Evolutionary conservation across 2,329 filamentous ascomycete species (phyloP).

Genomic region (Penicillium nordicum): DNA sequence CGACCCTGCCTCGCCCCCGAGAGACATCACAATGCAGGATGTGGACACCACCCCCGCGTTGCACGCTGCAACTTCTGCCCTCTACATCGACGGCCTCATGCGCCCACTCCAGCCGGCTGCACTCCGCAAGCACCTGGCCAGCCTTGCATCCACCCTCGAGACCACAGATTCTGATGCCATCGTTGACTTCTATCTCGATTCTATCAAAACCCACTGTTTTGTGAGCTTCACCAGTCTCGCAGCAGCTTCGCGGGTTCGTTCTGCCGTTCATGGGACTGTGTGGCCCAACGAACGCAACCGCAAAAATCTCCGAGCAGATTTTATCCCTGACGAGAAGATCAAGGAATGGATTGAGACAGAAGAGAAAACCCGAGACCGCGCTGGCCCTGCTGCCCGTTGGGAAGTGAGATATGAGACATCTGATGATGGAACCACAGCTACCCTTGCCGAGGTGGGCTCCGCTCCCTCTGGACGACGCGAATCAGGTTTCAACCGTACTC

Average conservation of each 20-base stretch:
- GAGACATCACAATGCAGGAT: conserved; percentile 32
- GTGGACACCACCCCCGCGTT: conserved; percentile 54
- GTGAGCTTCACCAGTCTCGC: conserved; percentile 65
- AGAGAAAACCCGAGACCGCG: conserved; percentile 47
- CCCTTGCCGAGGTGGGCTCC: conserved; percentile 51
- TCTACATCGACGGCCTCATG: conserved; percentile 91
- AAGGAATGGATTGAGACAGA: conserved; percentile 71
- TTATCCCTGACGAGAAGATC: conserved; percentile 73
- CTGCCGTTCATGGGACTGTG: conserved; percentile 69
- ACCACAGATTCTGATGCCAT: conserved; percentile 56
- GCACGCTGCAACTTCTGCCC: conserved; percentile 68
- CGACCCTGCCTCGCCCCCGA: conserved; percentile 26
- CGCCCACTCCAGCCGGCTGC: conserved; percentile 70
- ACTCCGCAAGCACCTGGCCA: conserved; percentile 66
- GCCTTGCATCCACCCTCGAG: conserved; percentile 62
- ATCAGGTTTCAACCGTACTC: conserved; percentile 28
- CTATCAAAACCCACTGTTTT: conserved; percentile 84
- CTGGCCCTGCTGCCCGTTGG: conserved; percentile 55
- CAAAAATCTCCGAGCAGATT: conserved; percentile 84
- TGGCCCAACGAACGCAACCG: conserved; percentile 87
- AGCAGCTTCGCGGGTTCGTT: conserved; percentile 73
- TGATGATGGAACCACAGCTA: conserved; percentile 55
- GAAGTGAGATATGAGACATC: conserved; percentile 68
- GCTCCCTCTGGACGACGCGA: conserved; percentile 28
- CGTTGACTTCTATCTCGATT: conserved; percentile 72